Percentiles rank a stretch among this genome's conserved stretches.
Conservation (phyloP, 495 filamentous ascomycete species). For the Jackrogersella minutella region DNA sequence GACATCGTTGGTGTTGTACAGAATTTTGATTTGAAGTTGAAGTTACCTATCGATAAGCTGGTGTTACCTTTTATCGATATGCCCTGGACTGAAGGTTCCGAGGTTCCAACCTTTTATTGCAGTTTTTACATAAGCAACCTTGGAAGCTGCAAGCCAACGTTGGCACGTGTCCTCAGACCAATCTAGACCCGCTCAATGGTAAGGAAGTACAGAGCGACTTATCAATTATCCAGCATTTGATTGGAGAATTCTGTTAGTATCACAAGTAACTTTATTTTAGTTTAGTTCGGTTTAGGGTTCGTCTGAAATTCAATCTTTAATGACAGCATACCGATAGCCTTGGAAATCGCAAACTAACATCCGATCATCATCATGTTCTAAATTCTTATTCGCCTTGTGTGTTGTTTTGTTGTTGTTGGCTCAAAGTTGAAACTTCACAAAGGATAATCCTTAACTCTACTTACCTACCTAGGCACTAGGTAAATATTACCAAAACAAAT, state of each 20-base stretch:
- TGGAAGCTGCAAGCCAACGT: conserved; percentile 23
- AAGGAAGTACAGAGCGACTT: conserved; percentile 16
- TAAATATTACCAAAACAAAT: not conserved
- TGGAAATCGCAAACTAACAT: conserved; percentile 1
- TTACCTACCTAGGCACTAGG: not conserved
- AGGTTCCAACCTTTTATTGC: too few relatives aligned
- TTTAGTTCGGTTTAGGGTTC: not conserved
- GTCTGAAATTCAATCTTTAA: conserved; percentile 3
- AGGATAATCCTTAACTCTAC: not conserved
- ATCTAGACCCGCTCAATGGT: conserved; percentile 15
- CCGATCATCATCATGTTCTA: conserved; percentile 12
- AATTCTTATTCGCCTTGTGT: conserved; percentile 16
- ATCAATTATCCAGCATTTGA: conserved; percentile 1
- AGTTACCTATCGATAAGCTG: not conserved
- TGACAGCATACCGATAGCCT: conserved; percentile 14
- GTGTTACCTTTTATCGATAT: not conserved
- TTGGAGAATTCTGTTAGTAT: conserved; percentile 31
- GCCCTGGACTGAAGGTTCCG: too few relatives aligned
- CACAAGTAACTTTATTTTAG: not conserved
- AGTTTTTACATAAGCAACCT: conserved; percentile 8
- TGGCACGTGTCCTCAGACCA: conserved; percentile 46
- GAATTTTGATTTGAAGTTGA: too few relatives aligned
- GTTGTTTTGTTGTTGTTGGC: too few relatives aligned
- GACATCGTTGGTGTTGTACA: conserved; percentile 3
- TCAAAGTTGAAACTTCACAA: not conserved